phyloP scores from a whole-genome alignment of 1,284 basidiomycete species.

The Ustilago nuda region DNA sequence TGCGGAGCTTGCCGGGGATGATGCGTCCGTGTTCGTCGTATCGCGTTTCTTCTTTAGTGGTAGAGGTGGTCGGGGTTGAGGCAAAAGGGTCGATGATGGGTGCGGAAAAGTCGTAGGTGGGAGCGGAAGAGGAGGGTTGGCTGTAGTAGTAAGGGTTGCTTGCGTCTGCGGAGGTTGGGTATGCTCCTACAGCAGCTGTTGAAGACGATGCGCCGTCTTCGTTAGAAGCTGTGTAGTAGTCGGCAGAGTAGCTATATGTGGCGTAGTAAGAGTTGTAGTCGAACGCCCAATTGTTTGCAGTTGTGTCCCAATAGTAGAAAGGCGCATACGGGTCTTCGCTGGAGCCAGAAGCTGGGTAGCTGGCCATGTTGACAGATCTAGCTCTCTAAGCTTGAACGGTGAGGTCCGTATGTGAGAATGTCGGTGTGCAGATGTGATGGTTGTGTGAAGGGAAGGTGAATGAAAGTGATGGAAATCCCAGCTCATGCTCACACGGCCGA shows the following conservation, averaged over 20 bases:
- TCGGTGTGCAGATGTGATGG: neutral
- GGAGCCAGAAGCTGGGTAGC: slow-evolving; percentile 11
- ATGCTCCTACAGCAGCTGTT: slow-evolving; percentile 18
- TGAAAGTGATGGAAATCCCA: neutral
- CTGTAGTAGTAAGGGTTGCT: slow-evolving; percentile 27
- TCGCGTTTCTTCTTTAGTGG: slow-evolving; percentile 12
- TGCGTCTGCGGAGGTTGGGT: slow-evolving; percentile 9
- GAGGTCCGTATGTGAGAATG: neutral
- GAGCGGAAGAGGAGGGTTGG: neutral
- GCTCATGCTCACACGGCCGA: no score
- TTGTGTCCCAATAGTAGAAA: slow-evolving; percentile 68
- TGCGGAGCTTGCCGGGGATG: slow-evolving; percentile 72
- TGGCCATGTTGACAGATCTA: neutral
- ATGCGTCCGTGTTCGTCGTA: slow-evolving; percentile 39
- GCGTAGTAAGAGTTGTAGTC: slow-evolving; percentile 66
- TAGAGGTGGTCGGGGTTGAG: slow-evolving; percentile 12
- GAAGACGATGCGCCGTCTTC: slow-evolving; percentile 24
- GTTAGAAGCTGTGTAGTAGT: slow-evolving; percentile 42
- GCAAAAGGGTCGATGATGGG: slow-evolving; percentile 18
- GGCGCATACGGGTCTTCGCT: slow-evolving; percentile 63
- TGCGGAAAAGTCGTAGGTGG: neutral
- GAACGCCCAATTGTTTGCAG: slow-evolving; percentile 64
- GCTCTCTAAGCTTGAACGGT: neutral
- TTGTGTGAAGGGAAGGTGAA: neutral
- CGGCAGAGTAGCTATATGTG: slow-evolving; percentile 56